Conservation (phyloP, 73 alveolate species). For the Paramecium octaurelia region DNA sequence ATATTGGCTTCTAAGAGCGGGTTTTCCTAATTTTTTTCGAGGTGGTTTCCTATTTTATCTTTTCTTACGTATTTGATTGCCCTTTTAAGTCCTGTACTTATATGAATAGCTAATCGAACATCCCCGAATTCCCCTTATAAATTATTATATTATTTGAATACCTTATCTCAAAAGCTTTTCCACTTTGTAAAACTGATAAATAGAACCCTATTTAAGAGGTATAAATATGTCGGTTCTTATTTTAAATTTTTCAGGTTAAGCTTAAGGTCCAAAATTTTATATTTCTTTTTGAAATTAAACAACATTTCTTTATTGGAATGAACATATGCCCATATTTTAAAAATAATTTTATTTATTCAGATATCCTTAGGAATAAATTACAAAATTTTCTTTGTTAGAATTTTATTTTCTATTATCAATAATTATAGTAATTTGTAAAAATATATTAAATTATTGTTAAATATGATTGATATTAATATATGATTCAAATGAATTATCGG, state of each 20-base stretch:
- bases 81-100: conserved; percentile 16
- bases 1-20: conserved; percentile 45
- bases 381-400: too few relatives aligned
- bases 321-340: too few relatives aligned
- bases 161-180: background rate
- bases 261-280: background rate
- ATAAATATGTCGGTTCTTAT: background rate
- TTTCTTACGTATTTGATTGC: conserved; percentile 50
- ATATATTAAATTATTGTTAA: too few relatives aligned
- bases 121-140: conserved; percentile 53
- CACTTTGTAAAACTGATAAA: background rate
- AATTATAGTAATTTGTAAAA: too few relatives aligned
- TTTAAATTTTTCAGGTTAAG: background rate
- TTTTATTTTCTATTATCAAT: too few relatives aligned
- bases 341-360: too few relatives aligned
- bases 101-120: conserved; percentile 54
- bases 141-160: background rate
- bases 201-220: background rate
- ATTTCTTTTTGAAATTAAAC: background rate
- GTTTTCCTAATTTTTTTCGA: conserved; percentile 39
- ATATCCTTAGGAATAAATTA: too few relatives aligned
- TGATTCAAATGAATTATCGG: too few relatives aligned
- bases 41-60: conserved; percentile 22
- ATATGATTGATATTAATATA: too few relatives aligned
- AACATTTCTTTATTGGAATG: too few relatives aligned